These are phyloP conservation scores for Paragyromitra xinjiangensis DNA, from an alignment of 495 filamentous ascomycete species.

Conservation along the genomic window DNA sequence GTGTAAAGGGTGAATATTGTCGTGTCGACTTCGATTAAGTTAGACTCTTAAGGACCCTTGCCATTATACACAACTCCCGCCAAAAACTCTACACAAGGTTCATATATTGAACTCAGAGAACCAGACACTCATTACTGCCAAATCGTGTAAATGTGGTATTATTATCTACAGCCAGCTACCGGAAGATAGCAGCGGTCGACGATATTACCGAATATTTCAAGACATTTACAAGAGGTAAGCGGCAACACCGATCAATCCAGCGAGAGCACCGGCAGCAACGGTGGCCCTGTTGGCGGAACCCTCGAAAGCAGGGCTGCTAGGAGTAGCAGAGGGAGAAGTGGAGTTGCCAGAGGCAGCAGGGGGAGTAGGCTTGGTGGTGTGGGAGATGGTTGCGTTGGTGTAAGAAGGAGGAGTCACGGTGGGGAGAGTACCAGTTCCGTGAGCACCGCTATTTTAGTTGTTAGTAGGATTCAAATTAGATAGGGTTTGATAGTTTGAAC, in stretches of 20 bases:
- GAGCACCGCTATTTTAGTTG: slow-evolving; percentile 35
- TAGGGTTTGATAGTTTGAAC: neutral
- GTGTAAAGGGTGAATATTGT: slow-evolving; percentile 43
- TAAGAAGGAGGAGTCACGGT: slow-evolving; percentile 28
- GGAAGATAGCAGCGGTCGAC: slow-evolving; percentile 31
- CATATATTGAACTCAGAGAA: slow-evolving; percentile 32
- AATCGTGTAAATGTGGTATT: slow-evolving; percentile 44
- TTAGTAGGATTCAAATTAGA: slow-evolving; percentile 23
- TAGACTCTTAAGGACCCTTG: slow-evolving; percentile 39
- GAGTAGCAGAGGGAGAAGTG: slow-evolving; percentile 51
- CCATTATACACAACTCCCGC: slow-evolving; percentile 45
- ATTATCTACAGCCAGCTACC: slow-evolving; percentile 44
- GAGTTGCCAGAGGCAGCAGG: slow-evolving; percentile 43
- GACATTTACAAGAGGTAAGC: slow-evolving; percentile 77
- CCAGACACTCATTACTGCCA: slow-evolving; percentile 29
- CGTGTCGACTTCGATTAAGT: slow-evolving; percentile 50
- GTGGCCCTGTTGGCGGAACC: slow-evolving; percentile 65
- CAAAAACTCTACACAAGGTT: slow-evolving; percentile 42
- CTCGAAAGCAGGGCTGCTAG: slow-evolving; percentile 55
- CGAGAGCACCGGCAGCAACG: slow-evolving; percentile 75
- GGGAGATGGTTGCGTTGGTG: slow-evolving; percentile 40
- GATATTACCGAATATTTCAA: slow-evolving; percentile 34
- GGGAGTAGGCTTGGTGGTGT: slow-evolving; percentile 41
- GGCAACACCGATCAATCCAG: slow-evolving; percentile 74
- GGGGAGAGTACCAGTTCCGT: slow-evolving; percentile 15